A percentile compares a stretch with the other conserved stretches of the same genome.
Conservation (phyloP, 352 stramenopile genomes). For the Globisporangium orthogonon region DNA sequence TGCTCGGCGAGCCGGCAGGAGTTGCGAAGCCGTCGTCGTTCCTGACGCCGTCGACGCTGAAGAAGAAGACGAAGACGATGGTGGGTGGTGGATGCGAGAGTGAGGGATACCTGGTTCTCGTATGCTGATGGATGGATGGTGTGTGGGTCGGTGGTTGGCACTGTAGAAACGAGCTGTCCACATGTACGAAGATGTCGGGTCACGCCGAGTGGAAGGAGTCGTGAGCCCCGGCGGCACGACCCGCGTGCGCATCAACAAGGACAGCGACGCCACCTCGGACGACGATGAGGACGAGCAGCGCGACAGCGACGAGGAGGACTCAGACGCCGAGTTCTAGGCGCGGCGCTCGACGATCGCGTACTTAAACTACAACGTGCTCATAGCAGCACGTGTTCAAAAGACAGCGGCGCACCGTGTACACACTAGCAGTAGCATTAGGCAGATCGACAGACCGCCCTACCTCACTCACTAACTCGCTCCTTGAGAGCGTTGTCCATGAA, state of each 20-base stretch:
- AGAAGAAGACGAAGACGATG: constrained; percentile 30
- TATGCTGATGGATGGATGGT: neutral
- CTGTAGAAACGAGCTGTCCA: constrained; percentile 34
- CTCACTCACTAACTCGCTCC: neutral
- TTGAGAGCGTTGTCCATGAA: constrained; percentile 1
- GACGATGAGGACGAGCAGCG: constrained; percentile 16
- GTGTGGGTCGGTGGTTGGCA: neutral
- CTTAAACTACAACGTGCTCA: too few species aligned
- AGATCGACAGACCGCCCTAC: too few species aligned
- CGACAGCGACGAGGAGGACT: constrained; percentile 25
- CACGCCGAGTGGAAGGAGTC: constrained; percentile 38
- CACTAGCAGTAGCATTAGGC: neutral
- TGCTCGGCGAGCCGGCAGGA: constrained; percentile 8
- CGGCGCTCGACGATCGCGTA: too few species aligned
- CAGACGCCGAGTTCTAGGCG: constrained; percentile 13
- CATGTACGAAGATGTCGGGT: constrained; percentile 37
- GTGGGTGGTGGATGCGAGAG: constrained; percentile 10
- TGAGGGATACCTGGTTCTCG: too few species aligned
- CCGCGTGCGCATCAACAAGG: constrained; percentile 42
- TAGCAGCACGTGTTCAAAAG: neutral
- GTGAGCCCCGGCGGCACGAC: constrained; percentile 63
- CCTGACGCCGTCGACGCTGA: constrained; percentile 7
- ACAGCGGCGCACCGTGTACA: neutral
- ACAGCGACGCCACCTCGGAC: constrained; percentile 31
- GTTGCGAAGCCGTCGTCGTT: constrained; percentile 2